Evolutionary conservation across 768 basidiomycete genomes (phyloP), one percentile per base, ranked within the genome.

Genomic region (Tricholoma saponaceum): DNA sequence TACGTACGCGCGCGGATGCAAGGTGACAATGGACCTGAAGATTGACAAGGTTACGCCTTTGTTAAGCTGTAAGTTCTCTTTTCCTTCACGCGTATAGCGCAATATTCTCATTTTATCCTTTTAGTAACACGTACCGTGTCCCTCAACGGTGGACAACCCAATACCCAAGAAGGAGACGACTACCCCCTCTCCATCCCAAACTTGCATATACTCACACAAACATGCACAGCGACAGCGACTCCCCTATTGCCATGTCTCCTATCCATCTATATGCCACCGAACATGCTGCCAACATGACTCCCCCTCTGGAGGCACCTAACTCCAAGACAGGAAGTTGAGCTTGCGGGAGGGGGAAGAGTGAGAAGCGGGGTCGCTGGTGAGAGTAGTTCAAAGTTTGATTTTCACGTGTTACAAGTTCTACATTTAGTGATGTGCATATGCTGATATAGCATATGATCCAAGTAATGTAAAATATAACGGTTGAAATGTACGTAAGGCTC

Each of bases 121-220:
- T 7, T 56, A 89, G 87, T 91, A 80, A 90, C 91, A 87, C 87
- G 87, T 61, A 86, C 83, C 2, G 82, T 83, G 23, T 57, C 52
- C 39, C 23, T 37, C 2, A 26, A 26, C 22, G 32, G 16, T 54
- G 20, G 16, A 2, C 28, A 51, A 39, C 3, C 47, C 20, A 10
- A 32, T 10, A 23, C 32, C 50, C 5, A 8, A 20, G 64, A 67
- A 16, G 69, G 66, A 49, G 74, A 76, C 49, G 78, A 82, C 20
- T 82, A 79, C 60, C 74, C 87, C 37, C 72, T 83, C 54, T 65
- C 78, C 22, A n/a, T 50, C 63, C 73, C 41, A 75, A 71, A 68
- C 67, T 69, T 9, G 72, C 67, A 60, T 67, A 49, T 62, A 41
- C 66, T 70, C 26, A 64, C 68, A 46, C 75, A 73, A 1, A 68